Percentiles rank a stretch among this genome's conserved stretches.
Conservation (phyloP, 2,329 filamentous ascomycete genomes). For the Colletotrichum shisoi region DNA sequence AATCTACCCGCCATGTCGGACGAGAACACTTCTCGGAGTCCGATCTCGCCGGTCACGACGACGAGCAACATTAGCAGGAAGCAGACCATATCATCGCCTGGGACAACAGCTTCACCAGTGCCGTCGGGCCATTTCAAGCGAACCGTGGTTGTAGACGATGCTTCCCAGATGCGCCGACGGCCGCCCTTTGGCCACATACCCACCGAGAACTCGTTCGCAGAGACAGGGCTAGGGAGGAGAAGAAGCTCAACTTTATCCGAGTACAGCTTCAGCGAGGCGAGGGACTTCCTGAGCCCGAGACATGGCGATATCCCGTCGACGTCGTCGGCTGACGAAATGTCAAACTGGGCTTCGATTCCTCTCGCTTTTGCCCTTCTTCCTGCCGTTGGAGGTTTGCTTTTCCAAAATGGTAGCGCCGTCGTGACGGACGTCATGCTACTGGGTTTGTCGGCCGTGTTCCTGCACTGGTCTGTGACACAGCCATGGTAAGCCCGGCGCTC, state of each 20-base stretch:
- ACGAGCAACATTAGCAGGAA: slow-evolving; percentile 36
- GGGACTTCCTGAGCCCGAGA: slow-evolving; percentile 70
- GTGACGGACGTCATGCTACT: slow-evolving; percentile 87
- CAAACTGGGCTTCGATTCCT: slow-evolving; percentile 80
- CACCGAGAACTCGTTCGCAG: slow-evolving; percentile 45
- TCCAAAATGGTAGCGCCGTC: slow-evolving; percentile 82
- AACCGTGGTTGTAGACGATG: slow-evolving; percentile 52
- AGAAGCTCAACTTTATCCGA: slow-evolving; percentile 83
- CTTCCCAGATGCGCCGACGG: slow-evolving; percentile 42
- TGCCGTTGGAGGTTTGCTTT: slow-evolving; percentile 83
- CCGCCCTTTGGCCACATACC: slow-evolving; percentile 40
- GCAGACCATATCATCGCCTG: slow-evolving; percentile 35
- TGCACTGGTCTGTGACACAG: slow-evolving; percentile 90
- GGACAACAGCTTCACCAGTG: slow-evolving; percentile 26
- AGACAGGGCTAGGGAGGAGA: slow-evolving; percentile 54
- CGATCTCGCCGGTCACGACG: slow-evolving; percentile 31
- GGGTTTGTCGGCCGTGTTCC: slow-evolving; percentile 79
- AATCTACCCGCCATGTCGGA: slow-evolving; percentile 30
- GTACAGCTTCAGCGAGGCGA: slow-evolving; percentile 73
- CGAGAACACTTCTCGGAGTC: slow-evolving; percentile 35
- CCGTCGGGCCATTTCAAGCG: slow-evolving; percentile 53
- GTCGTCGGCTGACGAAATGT: slow-evolving; percentile 45
- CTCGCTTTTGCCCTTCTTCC: slow-evolving; percentile 85
- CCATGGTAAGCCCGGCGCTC: slow-evolving; percentile 73
- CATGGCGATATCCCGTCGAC: slow-evolving; percentile 39